Conservation (phyloP, 208 protist genomes). For the Acanthamoeba polyphaga region DNA sequence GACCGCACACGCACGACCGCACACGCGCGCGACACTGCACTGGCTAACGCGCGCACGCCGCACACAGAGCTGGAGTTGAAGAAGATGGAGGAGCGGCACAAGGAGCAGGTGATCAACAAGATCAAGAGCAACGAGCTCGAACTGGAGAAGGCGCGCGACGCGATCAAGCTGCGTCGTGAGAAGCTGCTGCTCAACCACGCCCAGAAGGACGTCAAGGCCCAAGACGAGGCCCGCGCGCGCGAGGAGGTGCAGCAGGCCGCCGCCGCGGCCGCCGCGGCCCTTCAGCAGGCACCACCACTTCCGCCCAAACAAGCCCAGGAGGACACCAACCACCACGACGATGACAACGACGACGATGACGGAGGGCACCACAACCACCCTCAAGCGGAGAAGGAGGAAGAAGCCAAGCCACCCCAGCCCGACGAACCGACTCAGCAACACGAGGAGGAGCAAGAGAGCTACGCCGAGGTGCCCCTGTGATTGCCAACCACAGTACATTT, state of each 20-base stretch:
- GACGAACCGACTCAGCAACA: no score
- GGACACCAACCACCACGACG: no score
- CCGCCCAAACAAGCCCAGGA: no score
- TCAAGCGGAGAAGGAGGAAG: no score
- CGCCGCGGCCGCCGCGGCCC: not conserved
- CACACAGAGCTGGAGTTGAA: constrained; percentile 13
- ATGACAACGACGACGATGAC: no score
- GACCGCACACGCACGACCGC: not conserved
- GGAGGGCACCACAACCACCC: no score
- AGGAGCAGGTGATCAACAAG: not conserved
- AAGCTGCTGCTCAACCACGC: not conserved
- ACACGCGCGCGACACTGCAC: no score
- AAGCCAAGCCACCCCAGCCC: no score
- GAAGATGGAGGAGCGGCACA: constrained; percentile 9
- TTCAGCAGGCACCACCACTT: not conserved
- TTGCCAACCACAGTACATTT: no score
- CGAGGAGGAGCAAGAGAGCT: no score
- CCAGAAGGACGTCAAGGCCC: constrained; percentile 33
- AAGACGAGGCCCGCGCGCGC: not conserved
- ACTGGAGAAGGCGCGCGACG: constrained; percentile 22
- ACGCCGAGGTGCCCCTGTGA: no score
- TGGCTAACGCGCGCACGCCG: not conserved
- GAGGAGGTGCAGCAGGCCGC: not conserved
- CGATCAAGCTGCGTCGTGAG: constrained; percentile 37
- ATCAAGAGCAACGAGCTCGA: constrained; percentile 29